phyloP scores from a whole-genome alignment of 1,284 basidiomycete genomes.

The Moesziomyces antarcticus region DNA sequence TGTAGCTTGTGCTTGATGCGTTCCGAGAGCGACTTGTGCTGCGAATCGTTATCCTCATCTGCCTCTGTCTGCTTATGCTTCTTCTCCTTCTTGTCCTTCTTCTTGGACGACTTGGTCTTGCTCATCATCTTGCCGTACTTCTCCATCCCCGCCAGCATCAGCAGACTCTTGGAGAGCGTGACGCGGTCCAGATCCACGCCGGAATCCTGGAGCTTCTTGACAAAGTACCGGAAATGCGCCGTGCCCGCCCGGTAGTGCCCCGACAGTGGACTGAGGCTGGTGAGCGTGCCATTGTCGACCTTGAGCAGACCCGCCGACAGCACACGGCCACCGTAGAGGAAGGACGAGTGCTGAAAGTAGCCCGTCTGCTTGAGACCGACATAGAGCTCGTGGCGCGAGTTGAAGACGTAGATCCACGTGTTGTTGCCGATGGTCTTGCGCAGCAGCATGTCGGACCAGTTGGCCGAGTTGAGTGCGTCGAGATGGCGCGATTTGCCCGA shows the following conservation, averaged over 20 bases:
- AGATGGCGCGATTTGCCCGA: conserved; percentile 37
- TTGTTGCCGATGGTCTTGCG: conserved; percentile 54
- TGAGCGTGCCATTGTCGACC: conserved; percentile 50
- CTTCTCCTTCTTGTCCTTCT: conserved; percentile 28
- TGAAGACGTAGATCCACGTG: conserved; percentile 62
- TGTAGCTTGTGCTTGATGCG: conserved; percentile 19
- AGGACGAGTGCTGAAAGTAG: conserved; percentile 60
- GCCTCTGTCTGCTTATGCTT: conserved; percentile 16
- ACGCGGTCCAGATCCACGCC: conserved; percentile 55
- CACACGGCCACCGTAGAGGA: conserved; percentile 58
- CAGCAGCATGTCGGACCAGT: conserved; percentile 54
- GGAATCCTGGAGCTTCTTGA: conserved; percentile 51
- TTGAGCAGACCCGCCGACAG: conserved; percentile 57
- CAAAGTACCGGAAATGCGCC: conserved; percentile 59
- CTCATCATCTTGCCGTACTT: conserved; percentile 54
- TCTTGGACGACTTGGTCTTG: conserved; percentile 38
- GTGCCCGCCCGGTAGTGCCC: conserved; percentile 58
- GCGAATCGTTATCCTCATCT: neutral
- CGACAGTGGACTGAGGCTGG: conserved; percentile 50
- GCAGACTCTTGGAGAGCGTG: conserved; percentile 48
- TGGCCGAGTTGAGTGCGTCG: conserved; percentile 41
- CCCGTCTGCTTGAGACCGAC: conserved; percentile 61
- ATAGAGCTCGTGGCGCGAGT: conserved; percentile 57
- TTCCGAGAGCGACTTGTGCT: conserved; percentile 9
- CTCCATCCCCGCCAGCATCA: conserved; percentile 55